Evolutionary conservation across 2,329 filamentous ascomycete species (phyloP).

Genomic region (Graphilbum sp.): DNA sequence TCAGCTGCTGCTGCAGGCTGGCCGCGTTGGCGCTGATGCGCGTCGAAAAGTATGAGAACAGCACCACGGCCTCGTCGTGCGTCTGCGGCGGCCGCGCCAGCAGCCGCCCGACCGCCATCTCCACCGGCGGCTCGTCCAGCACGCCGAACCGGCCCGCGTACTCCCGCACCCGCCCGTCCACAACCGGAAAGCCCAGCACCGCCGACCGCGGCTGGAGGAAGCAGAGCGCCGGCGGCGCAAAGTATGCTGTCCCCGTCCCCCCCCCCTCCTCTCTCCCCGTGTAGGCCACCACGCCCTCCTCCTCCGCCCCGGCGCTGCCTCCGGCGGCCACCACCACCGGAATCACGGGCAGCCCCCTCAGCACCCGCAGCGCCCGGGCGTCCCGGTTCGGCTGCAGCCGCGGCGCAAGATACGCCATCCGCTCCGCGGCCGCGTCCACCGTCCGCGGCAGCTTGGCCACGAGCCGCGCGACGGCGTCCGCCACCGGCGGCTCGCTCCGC

Average conservation of each 20-base stretch:
- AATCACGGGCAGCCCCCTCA: neutral
- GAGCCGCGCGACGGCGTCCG: constrained; percentile 58
- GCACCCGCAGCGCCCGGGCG: neutral
- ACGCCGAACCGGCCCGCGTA: constrained; percentile 82
- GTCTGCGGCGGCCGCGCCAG: constrained; percentile 55
- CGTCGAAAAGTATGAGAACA: constrained; percentile 74
- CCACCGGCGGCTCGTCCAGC: constrained; percentile 61
- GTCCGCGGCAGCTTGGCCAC: constrained; percentile 55
- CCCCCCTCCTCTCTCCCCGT: neutral
- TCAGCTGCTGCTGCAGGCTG: constrained; percentile 41
- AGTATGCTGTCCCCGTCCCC: neutral
- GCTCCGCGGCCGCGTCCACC: constrained; percentile 44
- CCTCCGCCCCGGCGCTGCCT: too few species aligned
- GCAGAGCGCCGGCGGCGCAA: constrained; percentile 29
- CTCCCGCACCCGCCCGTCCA: constrained; percentile 57
- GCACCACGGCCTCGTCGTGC: constrained; percentile 44
- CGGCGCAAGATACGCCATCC: constrained; percentile 74
- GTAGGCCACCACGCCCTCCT: too few species aligned
- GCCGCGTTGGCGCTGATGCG: constrained; percentile 58
- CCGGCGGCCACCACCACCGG: too few species aligned
- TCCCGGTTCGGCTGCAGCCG: constrained; percentile 28
- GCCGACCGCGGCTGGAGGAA: constrained; percentile 67
- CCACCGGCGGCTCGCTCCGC: constrained; percentile 61
- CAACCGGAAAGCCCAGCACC: constrained; percentile 64
- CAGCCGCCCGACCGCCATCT: constrained; percentile 58